A percentile compares a stretch with the other conserved stretches of the same genome.
phyloP scores from a whole-genome alignment of 2,329 filamentous ascomycete genomes.

The Pestalotiopsis sp. region DNA sequence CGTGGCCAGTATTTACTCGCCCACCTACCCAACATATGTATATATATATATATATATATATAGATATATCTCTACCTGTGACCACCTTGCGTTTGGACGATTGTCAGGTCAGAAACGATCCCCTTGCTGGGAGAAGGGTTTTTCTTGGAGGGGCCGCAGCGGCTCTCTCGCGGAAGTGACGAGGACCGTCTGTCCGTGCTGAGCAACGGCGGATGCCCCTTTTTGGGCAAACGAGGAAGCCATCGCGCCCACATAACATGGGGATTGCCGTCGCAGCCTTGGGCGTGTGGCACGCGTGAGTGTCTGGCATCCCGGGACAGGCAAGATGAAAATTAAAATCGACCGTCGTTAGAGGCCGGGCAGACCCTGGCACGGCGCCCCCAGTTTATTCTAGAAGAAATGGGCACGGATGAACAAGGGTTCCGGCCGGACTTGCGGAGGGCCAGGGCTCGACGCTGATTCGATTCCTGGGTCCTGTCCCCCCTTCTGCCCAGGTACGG shows the following conservation, averaged over 20 bases:
- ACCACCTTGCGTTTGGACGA: not conserved
- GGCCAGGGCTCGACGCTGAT: not conserved
- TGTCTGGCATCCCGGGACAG: not conserved
- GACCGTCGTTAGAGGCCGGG: not conserved
- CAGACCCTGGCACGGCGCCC: not conserved
- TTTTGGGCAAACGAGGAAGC: slow-evolving; percentile 2
- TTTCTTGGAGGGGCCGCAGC: too few relatives aligned
- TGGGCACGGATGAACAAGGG: slow-evolving; percentile 2
- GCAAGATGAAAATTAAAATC: not conserved
- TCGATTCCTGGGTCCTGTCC: not conserved
- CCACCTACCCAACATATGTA: not conserved
- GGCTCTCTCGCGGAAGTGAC: not conserved
- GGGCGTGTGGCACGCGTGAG: not conserved
- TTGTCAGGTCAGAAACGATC: not conserved
- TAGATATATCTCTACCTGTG: not conserved
- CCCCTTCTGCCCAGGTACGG: not conserved
- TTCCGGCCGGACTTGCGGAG: not conserved
- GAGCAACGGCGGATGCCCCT: not conserved
- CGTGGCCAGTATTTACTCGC: not conserved
- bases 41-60: too few relatives aligned
- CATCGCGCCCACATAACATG: slow-evolving; percentile 8
- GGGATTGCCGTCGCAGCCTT: not conserved
- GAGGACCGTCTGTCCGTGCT: not conserved
- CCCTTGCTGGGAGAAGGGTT: not conserved
- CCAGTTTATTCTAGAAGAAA: not conserved